Base-by-base conservation (phyloP, 2,329 filamentous ascomycete species). In the Pezicula radicicola region DNA sequence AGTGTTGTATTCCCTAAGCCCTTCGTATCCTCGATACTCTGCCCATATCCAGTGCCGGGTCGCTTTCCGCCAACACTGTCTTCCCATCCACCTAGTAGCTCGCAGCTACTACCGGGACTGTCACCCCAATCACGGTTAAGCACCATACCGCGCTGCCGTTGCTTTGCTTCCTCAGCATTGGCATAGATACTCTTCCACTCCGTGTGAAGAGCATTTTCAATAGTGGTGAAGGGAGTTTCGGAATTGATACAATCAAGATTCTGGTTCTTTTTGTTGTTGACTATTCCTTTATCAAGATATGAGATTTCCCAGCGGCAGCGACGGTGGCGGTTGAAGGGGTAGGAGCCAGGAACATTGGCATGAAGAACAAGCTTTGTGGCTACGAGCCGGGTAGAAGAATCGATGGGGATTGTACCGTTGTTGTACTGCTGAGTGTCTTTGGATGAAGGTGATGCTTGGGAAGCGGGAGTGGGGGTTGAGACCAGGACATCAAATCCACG, bases 271-370 rank as follows among this genome's bases (percentile, higher is more conserved):
- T 74, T 59, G 4, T 30, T 30, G 28, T 30, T 30, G 28, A 30
- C 28, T 5, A 6, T 30, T 30, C 28, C 10, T 8, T 12, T 30
- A 30, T 30, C 28, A 8, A 85, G 70, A 58, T 86, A 86, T 42
- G 73, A 69, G 48, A 96, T 85, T 48, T 85, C 84, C 94, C 94
- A 99, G 39, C 92, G 84, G 61, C 89, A 91, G 55, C 94, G 84
- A 16, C 93, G 85, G 68, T 97, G 91, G 4, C 94, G 84, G 70
- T 99, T 97, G 73, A 99, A 99, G 10, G 93, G 89, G 67, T 97
- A 97, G 1, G 91, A 96, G 0, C 94, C 94, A 1, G 94, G 94
- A 2, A 97, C 85, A 63, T 99, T 99, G 41, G 89, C 91, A 68
- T 99, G 94, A 2, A 99, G 78, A 16, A 97, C 83, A n/a, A 99